Percentiles rank a stretch among this genome's conserved stretches.
phyloP scores from a whole-genome alignment of 345 rosid genomes.

The Lepidium africanum region DNA sequence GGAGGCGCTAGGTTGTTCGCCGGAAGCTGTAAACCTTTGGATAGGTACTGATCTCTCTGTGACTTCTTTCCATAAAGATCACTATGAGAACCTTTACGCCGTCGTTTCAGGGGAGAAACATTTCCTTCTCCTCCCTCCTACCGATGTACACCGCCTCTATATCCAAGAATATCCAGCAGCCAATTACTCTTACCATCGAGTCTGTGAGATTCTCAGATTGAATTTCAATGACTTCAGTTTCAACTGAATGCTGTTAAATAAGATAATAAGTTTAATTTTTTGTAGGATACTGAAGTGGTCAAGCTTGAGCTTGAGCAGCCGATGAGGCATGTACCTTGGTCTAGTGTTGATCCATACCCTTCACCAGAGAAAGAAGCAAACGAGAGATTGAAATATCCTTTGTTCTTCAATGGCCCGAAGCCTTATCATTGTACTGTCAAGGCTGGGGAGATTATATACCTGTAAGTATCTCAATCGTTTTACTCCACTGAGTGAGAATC shows the following conservation, averaged over 20 bases:
- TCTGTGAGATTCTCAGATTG: constrained; percentile 28
- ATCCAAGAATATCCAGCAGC: constrained; percentile 61
- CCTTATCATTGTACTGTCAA: constrained; percentile 66
- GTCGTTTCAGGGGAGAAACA: constrained; percentile 82
- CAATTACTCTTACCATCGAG: constrained; percentile 37
- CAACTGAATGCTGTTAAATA: not conserved
- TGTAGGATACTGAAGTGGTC: constrained; percentile 44
- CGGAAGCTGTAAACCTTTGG: constrained; percentile 96
- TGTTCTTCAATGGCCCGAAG: constrained; percentile 72
- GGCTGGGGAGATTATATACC: constrained; percentile 79
- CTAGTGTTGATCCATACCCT: constrained; percentile 75
- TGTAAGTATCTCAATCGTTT: constrained; percentile 43
- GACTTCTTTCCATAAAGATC: constrained; percentile 87
- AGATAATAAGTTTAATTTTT: constrained; percentile 9
- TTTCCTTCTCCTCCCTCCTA: constrained; percentile 73
- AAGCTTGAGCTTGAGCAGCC: constrained; percentile 64
- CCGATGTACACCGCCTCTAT: constrained; percentile 82
- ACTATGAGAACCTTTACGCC: constrained; percentile 82
- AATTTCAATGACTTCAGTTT: not conserved
- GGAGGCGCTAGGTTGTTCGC: constrained; percentile 64
- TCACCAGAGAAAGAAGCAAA: constrained; percentile 32
- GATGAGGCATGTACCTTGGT: constrained; percentile 60
- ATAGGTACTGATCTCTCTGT: constrained; percentile 63
- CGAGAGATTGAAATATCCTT: constrained; percentile 51
- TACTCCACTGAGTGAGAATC: not conserved